Base-by-base conservation (phyloP, 345 rosid species). In the Aethionema arabicum region DNA sequence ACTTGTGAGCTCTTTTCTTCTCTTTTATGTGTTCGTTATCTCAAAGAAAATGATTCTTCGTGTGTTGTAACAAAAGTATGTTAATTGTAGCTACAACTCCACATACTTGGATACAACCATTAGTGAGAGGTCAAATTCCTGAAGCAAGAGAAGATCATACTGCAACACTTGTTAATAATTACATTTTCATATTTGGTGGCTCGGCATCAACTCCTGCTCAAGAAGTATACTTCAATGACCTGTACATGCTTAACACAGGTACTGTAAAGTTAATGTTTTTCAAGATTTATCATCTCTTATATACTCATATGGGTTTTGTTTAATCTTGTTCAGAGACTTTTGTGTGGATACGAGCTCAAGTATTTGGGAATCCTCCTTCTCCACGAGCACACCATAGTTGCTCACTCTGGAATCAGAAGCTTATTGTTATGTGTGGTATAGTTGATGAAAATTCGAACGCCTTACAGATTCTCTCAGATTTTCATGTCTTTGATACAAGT, bases 401-500 rank as follows among this genome's bases (percentile, higher is more conserved):
- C 79, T 87, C 99, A 66, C 76, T 87, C 56, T 90, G 97, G 99
- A 80, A 83, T 76, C 83, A 86, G 73, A 83, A 83, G 67, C 66
- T 93, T 51, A 76, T 93, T 65, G 90, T 93, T 45, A 76, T 90
- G 63, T 97, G 99, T 52, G 99, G 99, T 50, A 40, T 66, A 10
- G 7, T 63, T 65, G 5, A 2, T 21, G 97, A 93, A 90, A 96
- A 93, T 82, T 85, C 80, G 46, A 79, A 77, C 70, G 96, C 90
- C 77, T 80, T 21, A 21, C 27, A 77, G 69, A 90, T 87, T 72
- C 71, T 86, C 69, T 85, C 96, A 7, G 99, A 93, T 78, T 97
- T 88, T 36, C 95, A 93, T 76, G 67, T 93, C 63, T 85, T 93
- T 70, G 95, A 93, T 62, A 72, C 97, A 87, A 96, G 99, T 90